phyloP scores from a whole-genome alignment of 495 filamentous ascomycete species.

The Apodospora peruviana region DNA sequence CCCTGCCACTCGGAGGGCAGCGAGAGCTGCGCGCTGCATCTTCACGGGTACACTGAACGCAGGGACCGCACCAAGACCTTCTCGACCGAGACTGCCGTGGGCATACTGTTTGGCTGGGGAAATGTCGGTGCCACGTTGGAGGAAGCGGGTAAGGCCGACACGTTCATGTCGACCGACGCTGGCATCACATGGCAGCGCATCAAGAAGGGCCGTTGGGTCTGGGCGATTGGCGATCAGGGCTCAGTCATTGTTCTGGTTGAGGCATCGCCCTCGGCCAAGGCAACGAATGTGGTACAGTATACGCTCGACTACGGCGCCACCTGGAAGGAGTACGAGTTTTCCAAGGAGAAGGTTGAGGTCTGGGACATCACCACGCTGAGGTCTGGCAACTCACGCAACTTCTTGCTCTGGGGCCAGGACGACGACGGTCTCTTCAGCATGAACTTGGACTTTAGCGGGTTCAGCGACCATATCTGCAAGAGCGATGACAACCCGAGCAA shows the following conservation, averaged over 20 bases:
- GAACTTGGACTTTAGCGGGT: slow-evolving; percentile 81
- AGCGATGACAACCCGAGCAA: slow-evolving; percentile 53
- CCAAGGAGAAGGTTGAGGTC: slow-evolving; percentile 60
- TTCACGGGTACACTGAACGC: slow-evolving; percentile 93
- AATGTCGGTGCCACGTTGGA: slow-evolving; percentile 75
- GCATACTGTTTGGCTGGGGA: slow-evolving; percentile 84
- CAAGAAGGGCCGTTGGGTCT: slow-evolving; percentile 80
- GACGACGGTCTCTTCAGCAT: slow-evolving; percentile 55
- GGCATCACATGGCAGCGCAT: slow-evolving; percentile 82
- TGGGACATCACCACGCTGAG: slow-evolving; percentile 80
- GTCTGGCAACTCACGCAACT: slow-evolving; percentile 81
- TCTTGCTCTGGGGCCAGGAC: slow-evolving; percentile 77
- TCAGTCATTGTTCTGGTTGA: slow-evolving; percentile 81
- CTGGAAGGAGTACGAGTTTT: slow-evolving; percentile 73
- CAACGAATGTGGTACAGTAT: slow-evolving; percentile 68
- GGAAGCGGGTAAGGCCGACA: slow-evolving; percentile 60
- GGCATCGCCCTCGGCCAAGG: slow-evolving; percentile 24
- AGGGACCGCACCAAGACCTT: slow-evolving; percentile 71
- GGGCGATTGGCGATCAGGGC: slow-evolving; percentile 92
- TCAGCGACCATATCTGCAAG: slow-evolving; percentile 63
- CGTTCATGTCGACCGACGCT: slow-evolving; percentile 82
- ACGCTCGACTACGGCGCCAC: slow-evolving; percentile 70
- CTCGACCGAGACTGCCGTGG: slow-evolving; percentile 82
- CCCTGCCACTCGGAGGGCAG: slow-evolving; percentile 56
- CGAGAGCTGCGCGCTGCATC: slow-evolving; percentile 74